Percentiles rank a stretch among this genome's conserved stretches.
Conservation (phyloP, 2,329 filamentous ascomycete genomes). For the Alternaria sp. region DNA sequence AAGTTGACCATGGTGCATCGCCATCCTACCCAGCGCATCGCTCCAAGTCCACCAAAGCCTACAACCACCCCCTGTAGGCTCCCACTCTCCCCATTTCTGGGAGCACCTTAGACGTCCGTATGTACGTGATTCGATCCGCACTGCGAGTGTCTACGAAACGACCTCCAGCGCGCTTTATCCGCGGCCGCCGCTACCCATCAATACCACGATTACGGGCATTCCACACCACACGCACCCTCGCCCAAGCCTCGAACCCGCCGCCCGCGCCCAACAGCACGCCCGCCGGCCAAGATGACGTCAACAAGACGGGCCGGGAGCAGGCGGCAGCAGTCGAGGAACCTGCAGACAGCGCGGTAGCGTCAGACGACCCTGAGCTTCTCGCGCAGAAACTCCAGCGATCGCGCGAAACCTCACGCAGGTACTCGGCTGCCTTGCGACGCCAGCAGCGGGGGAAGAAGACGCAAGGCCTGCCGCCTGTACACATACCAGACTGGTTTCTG, state of each 20-base stretch:
- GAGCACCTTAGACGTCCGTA: constrained; percentile 44
- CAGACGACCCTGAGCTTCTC: constrained; percentile 46
- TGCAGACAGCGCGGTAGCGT: constrained; percentile 32
- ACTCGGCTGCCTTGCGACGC: constrained; percentile 47
- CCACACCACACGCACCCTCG: constrained; percentile 44
- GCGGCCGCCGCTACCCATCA: constrained; percentile 48
- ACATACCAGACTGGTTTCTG: constrained; percentile 67
- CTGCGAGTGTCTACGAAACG: constrained; percentile 53
- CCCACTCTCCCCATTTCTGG: constrained; percentile 22
- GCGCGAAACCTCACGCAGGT: constrained; percentile 45
- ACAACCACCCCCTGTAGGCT: constrained; percentile 29
- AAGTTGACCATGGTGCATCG: constrained; percentile 29
- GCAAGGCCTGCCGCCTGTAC: constrained; percentile 51
- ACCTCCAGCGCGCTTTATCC: constrained; percentile 50
- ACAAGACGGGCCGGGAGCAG: constrained; percentile 29
- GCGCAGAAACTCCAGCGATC: constrained; percentile 50
- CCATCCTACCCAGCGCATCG: constrained; percentile 33
- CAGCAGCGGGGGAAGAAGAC: constrained; percentile 46
- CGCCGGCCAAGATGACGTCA: constrained; percentile 35
- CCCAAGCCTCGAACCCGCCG: constrained; percentile 41
- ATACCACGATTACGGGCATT: constrained; percentile 44
- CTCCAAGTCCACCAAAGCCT: constrained; percentile 22
- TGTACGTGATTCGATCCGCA: constrained; percentile 55
- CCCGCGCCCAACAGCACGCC: constrained; percentile 41
- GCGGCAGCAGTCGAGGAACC: constrained; percentile 33